These are phyloP conservation scores for Coniosporium apollinis DNA, from an alignment of 495 filamentous ascomycete genomes.

Conservation along the genomic window DNA sequence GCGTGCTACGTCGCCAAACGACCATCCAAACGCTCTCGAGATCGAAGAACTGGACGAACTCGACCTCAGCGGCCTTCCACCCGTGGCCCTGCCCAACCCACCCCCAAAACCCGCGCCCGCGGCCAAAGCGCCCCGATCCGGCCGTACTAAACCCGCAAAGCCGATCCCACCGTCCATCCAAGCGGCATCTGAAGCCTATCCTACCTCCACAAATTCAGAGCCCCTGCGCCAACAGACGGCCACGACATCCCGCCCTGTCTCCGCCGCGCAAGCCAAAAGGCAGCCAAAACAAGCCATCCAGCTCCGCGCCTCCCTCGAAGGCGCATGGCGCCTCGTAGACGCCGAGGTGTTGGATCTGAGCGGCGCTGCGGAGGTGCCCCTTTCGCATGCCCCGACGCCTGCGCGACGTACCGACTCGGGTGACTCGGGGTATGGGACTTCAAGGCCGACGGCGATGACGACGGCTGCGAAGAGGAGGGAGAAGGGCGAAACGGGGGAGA, in stretches of 20 bases:
- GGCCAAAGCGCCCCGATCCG: no score
- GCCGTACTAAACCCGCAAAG: no score
- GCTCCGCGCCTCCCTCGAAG: conserved; percentile 18
- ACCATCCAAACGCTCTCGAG: no score
- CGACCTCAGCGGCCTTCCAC: no score
- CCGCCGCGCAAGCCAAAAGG: conserved; percentile 1
- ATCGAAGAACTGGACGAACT: no score
- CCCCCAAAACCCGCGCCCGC: no score
- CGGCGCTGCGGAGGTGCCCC: background rate
- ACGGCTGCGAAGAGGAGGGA: conserved; percentile 1
- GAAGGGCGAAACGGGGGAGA: conserved; percentile 2
- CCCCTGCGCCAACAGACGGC: background rate
- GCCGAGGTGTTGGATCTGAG: conserved; percentile 19
- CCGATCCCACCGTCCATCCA: no score
- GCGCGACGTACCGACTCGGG: background rate
- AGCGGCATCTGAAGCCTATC: no score
- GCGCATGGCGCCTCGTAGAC: conserved; percentile 17
- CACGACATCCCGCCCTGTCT: background rate
- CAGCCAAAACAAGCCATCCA: conserved; percentile 14
- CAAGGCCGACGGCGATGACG: conserved; percentile 2
- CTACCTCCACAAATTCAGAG: conserved; percentile 1
- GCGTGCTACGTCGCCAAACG: no score
- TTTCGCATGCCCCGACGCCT: background rate
- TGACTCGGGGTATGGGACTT: background rate
- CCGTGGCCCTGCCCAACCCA: no score